A percentile compares a stretch with the other conserved stretches of the same genome.
These are phyloP conservation scores for Xerocomellus intermedius DNA, from an alignment of 768 basidiomycete genomes.

Conservation along the genomic window DNA sequence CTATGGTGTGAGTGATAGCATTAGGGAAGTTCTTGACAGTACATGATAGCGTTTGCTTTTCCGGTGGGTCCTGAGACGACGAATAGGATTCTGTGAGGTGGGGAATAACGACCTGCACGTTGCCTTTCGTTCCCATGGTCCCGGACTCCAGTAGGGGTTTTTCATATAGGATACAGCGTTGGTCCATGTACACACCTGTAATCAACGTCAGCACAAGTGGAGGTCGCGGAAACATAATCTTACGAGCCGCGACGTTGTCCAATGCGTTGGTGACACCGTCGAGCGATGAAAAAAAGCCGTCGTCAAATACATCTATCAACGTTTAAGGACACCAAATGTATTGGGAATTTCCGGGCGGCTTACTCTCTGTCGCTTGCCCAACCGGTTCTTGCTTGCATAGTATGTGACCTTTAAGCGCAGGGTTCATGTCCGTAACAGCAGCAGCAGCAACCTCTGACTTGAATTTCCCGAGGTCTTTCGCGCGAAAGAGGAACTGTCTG, in stretches of 20 bases:
- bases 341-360: slow-evolving; percentile 28
- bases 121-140: slow-evolving; percentile 97
- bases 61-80: slow-evolving; percentile 97
- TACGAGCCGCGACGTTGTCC: slow-evolving; percentile 95
- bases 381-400: slow-evolving; percentile 89
- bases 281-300: slow-evolving; percentile 81
- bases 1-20: slow-evolving; percentile 95
- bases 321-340: slow-evolving; percentile 12
- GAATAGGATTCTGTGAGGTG: slow-evolving; percentile 95
- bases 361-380: slow-evolving; percentile 89
- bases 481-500: slow-evolving; percentile 94
- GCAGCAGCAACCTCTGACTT: slow-evolving; percentile 92
- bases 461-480: slow-evolving; percentile 96
- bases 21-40: slow-evolving; percentile 99
- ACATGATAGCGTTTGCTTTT: slow-evolving; percentile 95
- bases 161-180: slow-evolving; percentile 93
- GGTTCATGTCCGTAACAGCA: slow-evolving; percentile 96
- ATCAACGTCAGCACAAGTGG: slow-evolving; percentile 1
- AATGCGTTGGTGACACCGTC: slow-evolving; percentile 97
- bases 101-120: slow-evolving; percentile 93
- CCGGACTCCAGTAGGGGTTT: slow-evolving; percentile 97
- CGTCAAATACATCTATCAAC: slow-evolving; percentile 74
- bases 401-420: slow-evolving; percentile 83
- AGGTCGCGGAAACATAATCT: slow-evolving; percentile 28
- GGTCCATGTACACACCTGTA: slow-evolving; percentile 96